Conservation (phyloP, 768 basidiomycete genomes). For the Brasilioporus rufonigricans region DNA sequence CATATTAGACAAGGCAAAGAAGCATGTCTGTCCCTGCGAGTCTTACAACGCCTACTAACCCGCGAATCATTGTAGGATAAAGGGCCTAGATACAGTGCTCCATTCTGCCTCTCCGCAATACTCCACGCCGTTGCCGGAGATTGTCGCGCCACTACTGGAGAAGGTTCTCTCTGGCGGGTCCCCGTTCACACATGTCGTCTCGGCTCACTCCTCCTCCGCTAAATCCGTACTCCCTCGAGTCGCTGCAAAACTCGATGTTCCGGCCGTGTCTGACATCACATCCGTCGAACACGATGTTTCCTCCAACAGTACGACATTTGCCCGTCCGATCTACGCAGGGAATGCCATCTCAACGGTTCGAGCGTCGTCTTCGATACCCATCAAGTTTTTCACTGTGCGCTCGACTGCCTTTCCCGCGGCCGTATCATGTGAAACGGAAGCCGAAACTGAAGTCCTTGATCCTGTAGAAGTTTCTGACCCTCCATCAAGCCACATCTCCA, state of each 20-base stretch:
- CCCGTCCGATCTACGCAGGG: constrained; percentile 95
- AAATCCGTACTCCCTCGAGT: constrained; percentile 93
- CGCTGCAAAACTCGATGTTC: constrained; percentile 84
- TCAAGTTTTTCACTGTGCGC: constrained; percentile 96
- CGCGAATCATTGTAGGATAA: constrained; percentile 44
- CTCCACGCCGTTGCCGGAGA: constrained; percentile 67
- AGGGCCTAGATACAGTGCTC: constrained; percentile 64
- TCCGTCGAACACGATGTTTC: constrained; percentile 71
- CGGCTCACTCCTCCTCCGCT: constrained; percentile 86
- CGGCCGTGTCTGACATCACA: constrained; percentile 89
- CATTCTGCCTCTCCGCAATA: constrained; percentile 73
- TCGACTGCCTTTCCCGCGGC: constrained; percentile 85
- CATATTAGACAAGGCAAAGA: constrained; percentile 76
- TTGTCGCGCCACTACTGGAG: constrained; percentile 79
- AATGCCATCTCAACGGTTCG: constrained; percentile 94
- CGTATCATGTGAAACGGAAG: constrained; percentile 45
- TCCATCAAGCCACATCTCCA: constrained; percentile 60
- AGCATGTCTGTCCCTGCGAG: constrained; percentile 43
- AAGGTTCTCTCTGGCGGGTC: constrained; percentile 61
- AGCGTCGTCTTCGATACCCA: constrained; percentile 66
- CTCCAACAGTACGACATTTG: constrained; percentile 78
- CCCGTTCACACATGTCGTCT: constrained; percentile 86
- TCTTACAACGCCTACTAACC: constrained; percentile 6
- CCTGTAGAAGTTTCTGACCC: constrained; percentile 57
- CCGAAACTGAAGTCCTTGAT: constrained; percentile 59